Conservation (phyloP, 164 flowering plant genomes). For the Litsea cubeba region DNA sequence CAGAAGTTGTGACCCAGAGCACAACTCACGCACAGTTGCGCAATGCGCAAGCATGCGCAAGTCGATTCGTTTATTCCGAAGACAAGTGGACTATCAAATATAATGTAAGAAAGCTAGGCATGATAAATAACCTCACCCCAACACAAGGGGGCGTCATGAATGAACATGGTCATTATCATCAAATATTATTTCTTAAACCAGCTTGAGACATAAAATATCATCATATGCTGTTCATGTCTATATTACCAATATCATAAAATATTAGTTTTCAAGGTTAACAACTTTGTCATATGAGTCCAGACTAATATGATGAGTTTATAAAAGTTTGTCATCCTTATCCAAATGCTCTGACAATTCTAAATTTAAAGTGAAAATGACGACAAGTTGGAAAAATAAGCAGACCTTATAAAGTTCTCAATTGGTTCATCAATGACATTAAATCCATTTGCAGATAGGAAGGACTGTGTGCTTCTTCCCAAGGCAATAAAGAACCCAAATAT, state of each 20-base stretch:
- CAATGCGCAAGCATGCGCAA: too few species aligned
- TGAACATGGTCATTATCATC: background rate
- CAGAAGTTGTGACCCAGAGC: too few species aligned
- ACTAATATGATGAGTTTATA: background rate
- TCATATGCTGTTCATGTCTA: too few species aligned
- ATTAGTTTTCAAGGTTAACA: background rate
- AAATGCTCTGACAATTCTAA: background rate
- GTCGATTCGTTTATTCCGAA: too few species aligned
- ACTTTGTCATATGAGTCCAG: background rate
- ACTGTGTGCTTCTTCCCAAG: slow-evolving; percentile 78
- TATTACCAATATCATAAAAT: too few species aligned
- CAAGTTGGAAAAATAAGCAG: slow-evolving; percentile 9
- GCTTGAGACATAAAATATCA: too few species aligned
- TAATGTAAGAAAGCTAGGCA: background rate
- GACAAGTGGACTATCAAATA: too few species aligned
- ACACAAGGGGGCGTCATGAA: background rate
- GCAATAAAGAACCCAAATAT: slow-evolving; percentile 96
- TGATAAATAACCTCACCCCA: background rate
- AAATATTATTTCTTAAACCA: too few species aligned
- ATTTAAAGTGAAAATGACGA: background rate
- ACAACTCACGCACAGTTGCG: too few species aligned
- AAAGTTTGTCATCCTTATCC: background rate
- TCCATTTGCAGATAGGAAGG: slow-evolving; percentile 64
- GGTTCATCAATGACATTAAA: slow-evolving; percentile 61
- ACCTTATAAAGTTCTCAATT: slow-evolving; percentile 74